Base-by-base conservation (phyloP, 2,329 filamentous ascomycete genomes). In the Fusarium sp. region DNA sequence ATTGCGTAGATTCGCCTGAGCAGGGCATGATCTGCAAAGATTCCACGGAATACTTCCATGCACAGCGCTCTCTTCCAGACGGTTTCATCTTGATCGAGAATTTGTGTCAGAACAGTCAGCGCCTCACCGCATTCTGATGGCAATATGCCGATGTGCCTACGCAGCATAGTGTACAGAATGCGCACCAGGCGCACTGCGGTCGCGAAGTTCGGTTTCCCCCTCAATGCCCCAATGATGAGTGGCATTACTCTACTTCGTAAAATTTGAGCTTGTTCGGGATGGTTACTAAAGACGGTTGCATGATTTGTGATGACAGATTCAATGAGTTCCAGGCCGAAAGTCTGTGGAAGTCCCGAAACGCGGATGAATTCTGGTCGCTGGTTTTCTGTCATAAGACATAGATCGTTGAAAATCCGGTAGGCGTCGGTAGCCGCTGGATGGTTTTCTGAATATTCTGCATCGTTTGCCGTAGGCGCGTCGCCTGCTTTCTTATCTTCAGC, bases 251-350 rank as follows among this genome's bases (percentile, higher is more conserved):
- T 88, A 7, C 88, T 86, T 32, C 93, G 91, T 42, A 98, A 86
- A 42, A 97, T 90, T 73, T 96, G 88, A 9, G 93, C 89, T 80
- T 97, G 93, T 79, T 98, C 95, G 1, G 90, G 87, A 79, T 98
- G 95, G 6, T 87, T 86, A 23, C 91, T 86, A 80, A 98, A 96
- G 33, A 97, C 90, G 58, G 88, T 86, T n/a, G 92, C 89, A 84
- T 98, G 94, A 76, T 95, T 97, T 30, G 93, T 92, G 67, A 99
- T 85, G 59, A 97, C 91, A 2, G 94, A 96, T 82, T 98, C 95
- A 76, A 99, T 94, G 61, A 98, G 87, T 80, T 99, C 96, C 3
- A 99, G 85, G 10, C 95, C 94, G 76, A 97, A 96, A 1, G 93
- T 92, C 76, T 94, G 91, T 1, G 94, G 91, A 15, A 98, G 87